Conservation (phyloP, 345 rosid species). For the Cochlearia excelsa region DNA sequence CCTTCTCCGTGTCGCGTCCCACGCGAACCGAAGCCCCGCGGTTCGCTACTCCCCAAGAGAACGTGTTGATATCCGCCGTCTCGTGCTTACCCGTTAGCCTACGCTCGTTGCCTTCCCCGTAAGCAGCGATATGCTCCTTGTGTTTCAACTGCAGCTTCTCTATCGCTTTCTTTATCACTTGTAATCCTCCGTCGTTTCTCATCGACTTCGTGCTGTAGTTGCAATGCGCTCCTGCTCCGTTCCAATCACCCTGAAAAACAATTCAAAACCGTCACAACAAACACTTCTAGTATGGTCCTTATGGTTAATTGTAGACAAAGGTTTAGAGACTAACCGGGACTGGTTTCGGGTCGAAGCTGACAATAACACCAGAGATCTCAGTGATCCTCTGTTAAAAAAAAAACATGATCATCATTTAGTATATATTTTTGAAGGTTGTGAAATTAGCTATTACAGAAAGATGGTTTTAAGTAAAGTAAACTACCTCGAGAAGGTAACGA, state of each 20-base stretch:
- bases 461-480: background rate
- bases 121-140: background rate
- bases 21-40: background rate
- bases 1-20: background rate
- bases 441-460: no score
- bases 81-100: background rate
- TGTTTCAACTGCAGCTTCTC: background rate
- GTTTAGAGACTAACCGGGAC: conserved; percentile 41
- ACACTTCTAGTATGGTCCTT: no score
- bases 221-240: background rate
- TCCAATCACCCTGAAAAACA: conserved; percentile 38
- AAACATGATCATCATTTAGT: background rate
- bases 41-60: background rate
- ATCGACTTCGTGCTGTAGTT: background rate
- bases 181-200: background rate
- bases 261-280: conserved; percentile 3
- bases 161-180: background rate
- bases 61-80: background rate
- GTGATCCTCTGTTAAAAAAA: conserved; percentile 68
- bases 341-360: conserved; percentile 81
- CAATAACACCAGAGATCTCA: conserved; percentile 54
- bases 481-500: conserved; percentile 84
- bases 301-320: no score
- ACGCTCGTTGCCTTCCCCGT: background rate
- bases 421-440: no score